These are phyloP conservation scores for Oryza meyeriana DNA, from an alignment of 176 grass and related monocot genomes.

Conservation along the genomic window DNA sequence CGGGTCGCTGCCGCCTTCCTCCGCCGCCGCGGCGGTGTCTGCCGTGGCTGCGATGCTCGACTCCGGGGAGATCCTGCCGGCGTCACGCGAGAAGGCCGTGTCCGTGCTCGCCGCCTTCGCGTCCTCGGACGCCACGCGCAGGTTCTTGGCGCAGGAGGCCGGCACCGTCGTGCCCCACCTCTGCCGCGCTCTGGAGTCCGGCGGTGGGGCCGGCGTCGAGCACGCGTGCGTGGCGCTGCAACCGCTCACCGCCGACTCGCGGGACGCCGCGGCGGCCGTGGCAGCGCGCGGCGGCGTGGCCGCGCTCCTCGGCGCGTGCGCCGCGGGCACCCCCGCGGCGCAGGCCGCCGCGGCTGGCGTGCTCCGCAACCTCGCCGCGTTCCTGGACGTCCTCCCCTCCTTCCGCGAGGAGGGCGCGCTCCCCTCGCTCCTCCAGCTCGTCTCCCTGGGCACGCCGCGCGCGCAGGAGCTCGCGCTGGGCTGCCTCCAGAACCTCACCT, in stretches of 20 bases:
- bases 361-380: conserved; percentile 54
- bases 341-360: conserved; percentile 70
- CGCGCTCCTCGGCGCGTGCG: conserved; percentile 63
- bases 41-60: conserved; percentile 54
- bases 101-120: conserved; percentile 47
- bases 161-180: conserved; percentile 42
- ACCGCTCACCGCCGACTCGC: conserved; percentile 48
- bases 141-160: conserved; percentile 33
- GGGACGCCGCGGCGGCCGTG: conserved; percentile 48
- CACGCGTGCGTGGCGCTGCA: conserved; percentile 53
- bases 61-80: conserved; percentile 34
- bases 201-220: conserved; percentile 19
- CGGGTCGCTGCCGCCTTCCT: conserved; percentile 4
- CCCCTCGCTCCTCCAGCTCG: conserved; percentile 53
- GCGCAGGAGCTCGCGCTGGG: conserved; percentile 61
- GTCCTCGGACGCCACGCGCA: conserved; percentile 25
- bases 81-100: conserved; percentile 47
- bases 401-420: conserved; percentile 70
- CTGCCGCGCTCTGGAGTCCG: conserved; percentile 46
- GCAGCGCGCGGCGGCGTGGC: conserved; percentile 63
- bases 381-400: conserved; percentile 44
- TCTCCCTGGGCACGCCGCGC: conserved; percentile 56
- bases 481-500: conserved; percentile 70
- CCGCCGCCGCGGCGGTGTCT: conserved; percentile 25
- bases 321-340: conserved; percentile 50